phyloP scores from a whole-genome alignment of 1,284 basidiomycete genomes.

The Apiotrichum gamsii region DNA sequence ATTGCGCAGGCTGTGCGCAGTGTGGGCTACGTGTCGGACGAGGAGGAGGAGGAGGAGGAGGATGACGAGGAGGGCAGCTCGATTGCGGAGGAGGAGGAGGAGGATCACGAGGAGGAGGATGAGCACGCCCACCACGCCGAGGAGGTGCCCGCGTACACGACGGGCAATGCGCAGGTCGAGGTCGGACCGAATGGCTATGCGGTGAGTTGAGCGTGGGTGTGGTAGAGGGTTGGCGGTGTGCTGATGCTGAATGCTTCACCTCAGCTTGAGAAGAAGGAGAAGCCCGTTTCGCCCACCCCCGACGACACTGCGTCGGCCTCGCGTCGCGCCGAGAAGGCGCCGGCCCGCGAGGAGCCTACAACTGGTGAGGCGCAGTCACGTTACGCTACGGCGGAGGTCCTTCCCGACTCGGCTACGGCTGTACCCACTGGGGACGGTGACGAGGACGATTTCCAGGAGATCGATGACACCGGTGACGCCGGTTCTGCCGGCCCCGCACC shows the following conservation, averaged over 20 bases:
- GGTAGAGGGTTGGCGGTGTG: neutral
- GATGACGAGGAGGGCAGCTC: slow-evolving; percentile 64
- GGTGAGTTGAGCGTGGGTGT: slow-evolving; percentile 53
- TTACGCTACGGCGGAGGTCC: neutral
- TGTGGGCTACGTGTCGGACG: slow-evolving; percentile 61
- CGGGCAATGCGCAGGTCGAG: slow-evolving; percentile 49
- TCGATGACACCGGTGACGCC: neutral
- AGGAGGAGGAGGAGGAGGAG: slow-evolving; percentile 64
- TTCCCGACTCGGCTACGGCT: too few relatives aligned
- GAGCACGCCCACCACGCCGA: slow-evolving; percentile 53
- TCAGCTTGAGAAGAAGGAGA: slow-evolving; percentile 27
- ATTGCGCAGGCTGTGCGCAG: slow-evolving; percentile 86
- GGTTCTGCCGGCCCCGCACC: neutral
- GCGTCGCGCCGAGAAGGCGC: slow-evolving; percentile 44
- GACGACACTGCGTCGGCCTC: slow-evolving; percentile 16
- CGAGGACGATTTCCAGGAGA: too few relatives aligned
- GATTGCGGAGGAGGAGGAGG: slow-evolving; percentile 65
- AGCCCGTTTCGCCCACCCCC: slow-evolving; percentile 2
- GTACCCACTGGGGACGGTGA: too few relatives aligned
- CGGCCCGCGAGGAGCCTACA: slow-evolving; percentile 39
- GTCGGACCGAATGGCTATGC: slow-evolving; percentile 64
- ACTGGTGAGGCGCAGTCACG: slow-evolving; percentile 36
- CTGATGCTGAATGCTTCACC: neutral
- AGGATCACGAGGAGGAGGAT: slow-evolving; percentile 48
- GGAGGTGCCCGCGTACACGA: slow-evolving; percentile 48